A percentile compares a stretch with the other conserved stretches of the same genome.
Evolutionary conservation across 768 basidiomycete species (phyloP).

Genomic region (Sporobolomyces roseus): DNA sequence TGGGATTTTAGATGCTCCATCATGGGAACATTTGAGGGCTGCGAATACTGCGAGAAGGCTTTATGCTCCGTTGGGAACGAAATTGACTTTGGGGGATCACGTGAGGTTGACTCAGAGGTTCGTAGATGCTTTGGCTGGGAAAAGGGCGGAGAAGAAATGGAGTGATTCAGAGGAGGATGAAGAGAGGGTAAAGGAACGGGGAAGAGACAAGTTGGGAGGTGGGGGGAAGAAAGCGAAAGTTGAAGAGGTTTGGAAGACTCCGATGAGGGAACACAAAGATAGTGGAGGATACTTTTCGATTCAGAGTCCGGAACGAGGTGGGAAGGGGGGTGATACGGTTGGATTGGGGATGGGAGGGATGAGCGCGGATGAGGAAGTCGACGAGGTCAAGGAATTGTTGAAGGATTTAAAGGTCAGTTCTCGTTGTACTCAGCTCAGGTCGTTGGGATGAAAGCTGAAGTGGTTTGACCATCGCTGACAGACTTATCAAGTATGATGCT

Average conservation of each 20-base stretch:
- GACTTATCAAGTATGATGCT: conserved; percentile 14
- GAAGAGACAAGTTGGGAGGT: background rate
- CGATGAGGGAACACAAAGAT: conserved; percentile 25
- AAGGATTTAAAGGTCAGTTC: conserved; percentile 60
- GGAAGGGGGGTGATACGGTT: background rate
- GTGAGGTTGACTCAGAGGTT: conserved; percentile 72
- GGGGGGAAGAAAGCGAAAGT: conserved; percentile 4
- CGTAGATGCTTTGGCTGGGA: conserved; percentile 66
- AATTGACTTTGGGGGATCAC: conserved; percentile 76
- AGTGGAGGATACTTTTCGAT: conserved; percentile 35
- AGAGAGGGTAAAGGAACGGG: background rate
- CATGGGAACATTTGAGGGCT: conserved; percentile 71
- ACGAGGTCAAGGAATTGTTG: conserved; percentile 47
- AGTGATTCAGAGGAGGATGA: conserved; percentile 42
- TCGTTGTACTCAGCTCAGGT: conserved; percentile 4
- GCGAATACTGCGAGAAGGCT: conserved; percentile 73
- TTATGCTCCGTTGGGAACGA: conserved; percentile 83
- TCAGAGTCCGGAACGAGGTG: background rate
- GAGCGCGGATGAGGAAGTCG: conserved; percentile 23
- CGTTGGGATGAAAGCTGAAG: too few relatives aligned
- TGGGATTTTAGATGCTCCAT: conserved; percentile 77
- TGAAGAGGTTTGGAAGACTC: conserved; percentile 23
- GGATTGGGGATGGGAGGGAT: conserved; percentile 1
- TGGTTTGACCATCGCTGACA: background rate
- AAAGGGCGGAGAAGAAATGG: conserved; percentile 43